A percentile compares a stretch with the other conserved stretches of the same genome.
Evolutionary conservation across 1,284 basidiomycete genomes (phyloP).

Genomic region (Microbotryum silenes-acaulis): DNA sequence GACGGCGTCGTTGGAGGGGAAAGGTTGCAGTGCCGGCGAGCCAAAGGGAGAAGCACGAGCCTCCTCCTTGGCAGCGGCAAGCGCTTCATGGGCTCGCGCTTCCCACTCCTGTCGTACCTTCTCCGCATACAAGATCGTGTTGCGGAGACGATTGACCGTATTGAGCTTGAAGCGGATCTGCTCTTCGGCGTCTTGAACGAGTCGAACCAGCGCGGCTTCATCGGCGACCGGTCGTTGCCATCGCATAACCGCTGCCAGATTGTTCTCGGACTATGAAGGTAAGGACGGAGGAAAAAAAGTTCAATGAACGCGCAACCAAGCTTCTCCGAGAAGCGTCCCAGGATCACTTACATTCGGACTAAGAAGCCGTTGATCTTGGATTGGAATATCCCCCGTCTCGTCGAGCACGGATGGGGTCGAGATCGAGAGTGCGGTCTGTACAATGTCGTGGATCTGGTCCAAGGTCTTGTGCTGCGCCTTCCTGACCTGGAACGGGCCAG

Average conservation of each 20-base stretch:
- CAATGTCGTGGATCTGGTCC: constrained; percentile 74
- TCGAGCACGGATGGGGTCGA: constrained; percentile 84
- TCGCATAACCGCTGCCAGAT: constrained; percentile 66
- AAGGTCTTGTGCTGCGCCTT: constrained; percentile 68
- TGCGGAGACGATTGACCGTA: constrained; percentile 91
- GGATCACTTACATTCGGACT: constrained; percentile 45
- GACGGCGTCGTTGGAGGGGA: constrained; percentile 13
- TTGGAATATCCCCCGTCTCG: constrained; percentile 65
- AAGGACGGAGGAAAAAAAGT: too few relatives aligned
- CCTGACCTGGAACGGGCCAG: constrained; percentile 57
- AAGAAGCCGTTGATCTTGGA: constrained; percentile 82
- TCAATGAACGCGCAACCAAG: neutral
- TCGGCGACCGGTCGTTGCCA: constrained; percentile 80
- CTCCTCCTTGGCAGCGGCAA: constrained; percentile 55
- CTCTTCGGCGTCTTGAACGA: constrained; percentile 77
- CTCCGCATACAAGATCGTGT: constrained; percentile 94
- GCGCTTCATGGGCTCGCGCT: constrained; percentile 61
- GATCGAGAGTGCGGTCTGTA: constrained; percentile 71
- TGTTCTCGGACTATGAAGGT: constrained; percentile 57
- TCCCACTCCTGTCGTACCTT: constrained; percentile 98
- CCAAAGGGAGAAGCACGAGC: constrained; percentile 44
- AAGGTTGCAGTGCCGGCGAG: constrained; percentile 40
- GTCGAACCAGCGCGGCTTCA: constrained; percentile 70
- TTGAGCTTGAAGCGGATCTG: constrained; percentile 89
- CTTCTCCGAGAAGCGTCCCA: neutral